Percentiles rank a stretch among this genome's conserved stretches.
Evolutionary conservation across 768 basidiomycete species (phyloP).

Genomic region (Macrocybe gigantea): DNA sequence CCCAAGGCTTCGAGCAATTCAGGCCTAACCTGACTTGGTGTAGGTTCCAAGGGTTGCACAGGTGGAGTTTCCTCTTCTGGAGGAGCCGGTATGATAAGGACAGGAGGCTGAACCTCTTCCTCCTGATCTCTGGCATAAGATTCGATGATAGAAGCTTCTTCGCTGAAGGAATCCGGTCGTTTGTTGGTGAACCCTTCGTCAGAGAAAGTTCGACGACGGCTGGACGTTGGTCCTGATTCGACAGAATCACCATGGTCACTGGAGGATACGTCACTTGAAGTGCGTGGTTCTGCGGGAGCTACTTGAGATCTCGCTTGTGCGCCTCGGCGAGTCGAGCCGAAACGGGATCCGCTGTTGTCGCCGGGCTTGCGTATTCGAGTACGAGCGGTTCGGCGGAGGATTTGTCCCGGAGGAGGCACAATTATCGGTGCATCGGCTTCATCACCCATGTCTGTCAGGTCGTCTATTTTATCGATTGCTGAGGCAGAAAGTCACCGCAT

Average conservation of each 20-base stretch:
- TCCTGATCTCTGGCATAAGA: conserved; percentile 65
- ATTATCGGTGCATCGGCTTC: conserved; percentile 91
- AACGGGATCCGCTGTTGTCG: conserved; percentile 82
- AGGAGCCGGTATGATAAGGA: conserved; percentile 24
- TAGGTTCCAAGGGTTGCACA: conserved; percentile 3
- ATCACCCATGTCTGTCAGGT: conserved; percentile 62
- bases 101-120: conserved; percentile 20
- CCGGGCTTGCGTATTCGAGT: conserved; percentile 94
- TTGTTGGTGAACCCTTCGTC: conserved; percentile 33
- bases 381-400: conserved; percentile 85
- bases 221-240: conserved; percentile 25
- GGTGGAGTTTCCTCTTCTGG: conserved; percentile 15
- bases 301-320: conserved; percentile 21
- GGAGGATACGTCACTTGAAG: conserved; percentile 67
- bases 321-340: conserved; percentile 45
- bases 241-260: conserved; percentile 61
- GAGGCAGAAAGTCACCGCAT: conserved; percentile 9
- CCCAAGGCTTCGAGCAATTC: conserved; percentile 27
- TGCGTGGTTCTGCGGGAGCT: conserved; percentile 38
- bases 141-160: conserved; percentile 81
- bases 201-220: conserved; percentile 37
- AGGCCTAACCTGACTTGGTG: conserved; percentile 23
- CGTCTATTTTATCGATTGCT: conserved; percentile 68
- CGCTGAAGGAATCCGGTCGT: conserved; percentile 73
- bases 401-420: conserved; percentile 80